Percentiles rank a stretch among this genome's conserved stretches.
Evolutionary conservation across 2,329 filamentous ascomycete genomes (phyloP).

Genomic region (Lachnellula arida): DNA sequence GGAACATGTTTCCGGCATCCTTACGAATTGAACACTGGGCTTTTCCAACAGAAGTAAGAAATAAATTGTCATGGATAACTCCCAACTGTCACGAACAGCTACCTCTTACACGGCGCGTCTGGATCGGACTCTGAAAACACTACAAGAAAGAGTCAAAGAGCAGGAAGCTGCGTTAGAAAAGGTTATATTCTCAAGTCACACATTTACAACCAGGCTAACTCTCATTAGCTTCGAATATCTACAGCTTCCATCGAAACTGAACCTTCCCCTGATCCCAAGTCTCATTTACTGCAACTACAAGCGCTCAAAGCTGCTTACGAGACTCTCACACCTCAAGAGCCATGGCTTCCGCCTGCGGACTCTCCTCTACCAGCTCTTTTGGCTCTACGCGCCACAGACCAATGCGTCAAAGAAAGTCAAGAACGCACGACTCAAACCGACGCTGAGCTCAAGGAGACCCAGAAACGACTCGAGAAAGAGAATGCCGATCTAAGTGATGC

Average conservation of each 20-base stretch:
- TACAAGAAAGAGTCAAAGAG: constrained; percentile 54
- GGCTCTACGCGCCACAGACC: constrained; percentile 62
- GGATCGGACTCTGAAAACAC: constrained; percentile 62
- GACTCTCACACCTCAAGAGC: constrained; percentile 54
- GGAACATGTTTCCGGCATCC: neutral
- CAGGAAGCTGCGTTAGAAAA: constrained; percentile 47
- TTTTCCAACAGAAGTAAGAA: neutral
- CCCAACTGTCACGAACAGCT: constrained; percentile 31
- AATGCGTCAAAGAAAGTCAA: constrained; percentile 60
- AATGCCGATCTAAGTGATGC: constrained; percentile 50
- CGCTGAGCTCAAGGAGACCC: constrained; percentile 39
- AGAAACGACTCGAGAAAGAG: constrained; percentile 47
- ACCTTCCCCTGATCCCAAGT: constrained; percentile 30
- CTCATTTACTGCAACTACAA: constrained; percentile 42
- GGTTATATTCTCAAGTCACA: constrained; percentile 30
- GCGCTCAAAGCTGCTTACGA: constrained; percentile 62
- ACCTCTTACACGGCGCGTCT: constrained; percentile 49
- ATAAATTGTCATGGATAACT: constrained; percentile 8
- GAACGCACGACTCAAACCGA: constrained; percentile 48
- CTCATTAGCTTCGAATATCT: constrained; percentile 27
- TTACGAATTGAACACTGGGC: neutral
- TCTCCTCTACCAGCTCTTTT: constrained; percentile 69
- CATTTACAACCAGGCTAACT: neutral
- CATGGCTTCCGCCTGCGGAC: constrained; percentile 60
- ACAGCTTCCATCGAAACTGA: constrained; percentile 20